Percentiles rank a stretch among this genome's conserved stretches.
These are phyloP conservation scores for Halophytophthora batemanensis DNA, from an alignment of 352 stramenopile genomes.

Conservation along the genomic window DNA sequence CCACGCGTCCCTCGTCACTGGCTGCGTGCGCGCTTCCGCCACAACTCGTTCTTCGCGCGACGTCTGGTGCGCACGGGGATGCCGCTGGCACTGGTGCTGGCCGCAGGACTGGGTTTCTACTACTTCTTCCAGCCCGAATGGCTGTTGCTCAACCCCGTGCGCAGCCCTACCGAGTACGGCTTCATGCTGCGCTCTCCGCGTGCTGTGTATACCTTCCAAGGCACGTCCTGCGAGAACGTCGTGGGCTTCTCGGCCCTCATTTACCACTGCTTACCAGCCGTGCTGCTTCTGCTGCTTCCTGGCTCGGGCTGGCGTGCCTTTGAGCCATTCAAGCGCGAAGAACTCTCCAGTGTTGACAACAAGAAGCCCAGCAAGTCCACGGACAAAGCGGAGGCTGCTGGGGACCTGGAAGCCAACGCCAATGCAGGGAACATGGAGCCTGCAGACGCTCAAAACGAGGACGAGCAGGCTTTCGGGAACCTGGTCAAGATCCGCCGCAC, in stretches of 20 bases:
- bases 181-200: slow-evolving; percentile 48
- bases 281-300: slow-evolving; percentile 60
- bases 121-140: slow-evolving; percentile 57
- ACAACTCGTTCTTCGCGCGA: slow-evolving; percentile 82
- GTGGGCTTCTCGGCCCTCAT: slow-evolving; percentile 74
- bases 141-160: slow-evolving; percentile 38
- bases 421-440: slow-evolving; percentile 19
- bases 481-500: slow-evolving; percentile 72
- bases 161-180: slow-evolving; percentile 27
- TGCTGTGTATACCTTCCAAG: slow-evolving; percentile 65
- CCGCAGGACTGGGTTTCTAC: slow-evolving; percentile 55
- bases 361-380: slow-evolving; percentile 7
- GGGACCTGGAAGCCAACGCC: too few species aligned
- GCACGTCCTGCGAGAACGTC: slow-evolving; percentile 70
- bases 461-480: slow-evolving; percentile 40
- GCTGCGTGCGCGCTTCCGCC: slow-evolving; percentile 50
- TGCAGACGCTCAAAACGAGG: slow-evolving; percentile 24
- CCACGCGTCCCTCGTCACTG: slow-evolving; percentile 53
- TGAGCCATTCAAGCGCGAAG: slow-evolving; percentile 69
- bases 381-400: slow-evolving; percentile 13
- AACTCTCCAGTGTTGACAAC: background rate
- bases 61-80: slow-evolving; percentile 48
- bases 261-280: slow-evolving; percentile 56
- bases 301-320: slow-evolving; percentile 56
- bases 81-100: slow-evolving; percentile 37